Percentiles rank a stretch among this genome's conserved stretches.
These are phyloP conservation scores for Scopulariopsis brevicaulis DNA, from an alignment of 2,329 filamentous ascomycete genomes.

Conservation along the genomic window DNA sequence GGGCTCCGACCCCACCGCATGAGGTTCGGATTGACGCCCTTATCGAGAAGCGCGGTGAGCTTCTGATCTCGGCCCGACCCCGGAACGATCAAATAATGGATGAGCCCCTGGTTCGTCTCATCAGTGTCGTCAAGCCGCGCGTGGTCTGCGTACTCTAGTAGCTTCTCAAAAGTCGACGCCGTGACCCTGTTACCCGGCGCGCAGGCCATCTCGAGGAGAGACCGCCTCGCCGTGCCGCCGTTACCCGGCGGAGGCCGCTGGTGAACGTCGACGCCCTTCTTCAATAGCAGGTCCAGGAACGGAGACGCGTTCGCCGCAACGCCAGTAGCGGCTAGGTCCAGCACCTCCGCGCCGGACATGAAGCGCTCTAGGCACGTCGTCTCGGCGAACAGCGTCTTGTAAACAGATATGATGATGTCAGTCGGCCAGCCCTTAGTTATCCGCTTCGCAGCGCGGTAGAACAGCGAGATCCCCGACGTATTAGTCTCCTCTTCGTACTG, in stretches of 20 bases:
- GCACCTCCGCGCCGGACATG: background rate
- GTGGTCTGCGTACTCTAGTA: background rate
- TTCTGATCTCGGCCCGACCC: background rate
- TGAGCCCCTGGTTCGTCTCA: background rate
- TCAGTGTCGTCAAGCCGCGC: background rate
- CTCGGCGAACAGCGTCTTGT: background rate
- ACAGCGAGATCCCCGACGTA: slow-evolving; percentile 1
- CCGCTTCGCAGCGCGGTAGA: background rate
- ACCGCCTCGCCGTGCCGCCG: background rate
- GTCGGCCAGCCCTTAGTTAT: background rate
- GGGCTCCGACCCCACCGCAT: background rate
- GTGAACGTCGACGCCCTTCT: slow-evolving; percentile 1
- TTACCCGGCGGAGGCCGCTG: background rate
- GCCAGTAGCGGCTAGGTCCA: background rate
- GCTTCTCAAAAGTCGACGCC: slow-evolving; percentile 1
- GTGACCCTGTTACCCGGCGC: background rate
- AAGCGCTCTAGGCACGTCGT: background rate
- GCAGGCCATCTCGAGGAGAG: slow-evolving; percentile 1
- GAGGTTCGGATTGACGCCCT: slow-evolving; percentile 1
- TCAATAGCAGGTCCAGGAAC: background rate
- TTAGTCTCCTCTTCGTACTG: background rate
- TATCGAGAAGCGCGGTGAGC: background rate
- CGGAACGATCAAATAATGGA: background rate
- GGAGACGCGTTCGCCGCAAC: background rate
- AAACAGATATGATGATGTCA: background rate